These are phyloP conservation scores for Tylopilus rubrobrunneus DNA, from an alignment of 768 basidiomycete genomes.

Conservation along the genomic window DNA sequence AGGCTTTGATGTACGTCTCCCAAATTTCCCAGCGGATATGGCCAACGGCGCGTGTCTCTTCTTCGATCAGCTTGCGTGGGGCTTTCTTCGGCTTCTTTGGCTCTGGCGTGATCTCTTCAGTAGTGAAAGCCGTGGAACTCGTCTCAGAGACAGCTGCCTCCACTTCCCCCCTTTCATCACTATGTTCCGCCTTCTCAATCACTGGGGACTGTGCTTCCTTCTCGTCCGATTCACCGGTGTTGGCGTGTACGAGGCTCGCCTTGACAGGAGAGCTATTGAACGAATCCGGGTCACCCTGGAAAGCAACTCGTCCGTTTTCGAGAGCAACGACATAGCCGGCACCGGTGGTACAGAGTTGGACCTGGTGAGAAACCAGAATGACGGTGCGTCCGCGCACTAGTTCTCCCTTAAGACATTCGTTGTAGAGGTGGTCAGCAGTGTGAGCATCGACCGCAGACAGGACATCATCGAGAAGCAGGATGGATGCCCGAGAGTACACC, in stretches of 20 bases:
- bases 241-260: constrained; percentile 61
- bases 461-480: constrained; percentile 84
- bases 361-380: constrained; percentile 91
- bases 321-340: constrained; percentile 81
- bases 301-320: constrained; percentile 66
- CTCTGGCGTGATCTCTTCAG: constrained; percentile 35
- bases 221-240: constrained; percentile 34
- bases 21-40: constrained; percentile 66
- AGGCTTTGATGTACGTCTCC: constrained; percentile 51
- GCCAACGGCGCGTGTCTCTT: constrained; percentile 75
- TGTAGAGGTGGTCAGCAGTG: constrained; percentile 79
- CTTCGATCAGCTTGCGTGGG: constrained; percentile 82
- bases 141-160: constrained; percentile 36
- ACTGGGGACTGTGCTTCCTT: constrained; percentile 35
- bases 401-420: constrained; percentile 75
- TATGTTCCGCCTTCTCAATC: constrained; percentile 1
- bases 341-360: constrained; percentile 79
- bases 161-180: constrained; percentile 13
- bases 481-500: constrained; percentile 82
- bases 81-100: constrained; percentile 46
- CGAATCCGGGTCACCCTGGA: constrained; percentile 58
- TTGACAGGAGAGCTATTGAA: constrained; percentile 71
- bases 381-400: constrained; percentile 77
- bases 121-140: constrained; percentile 40
- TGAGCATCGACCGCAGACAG: constrained; percentile 73